Percentiles rank a stretch among this genome's conserved stretches.
Conservation (phyloP, 2,329 filamentous ascomycete genomes). For the Lachnellula suecica region DNA sequence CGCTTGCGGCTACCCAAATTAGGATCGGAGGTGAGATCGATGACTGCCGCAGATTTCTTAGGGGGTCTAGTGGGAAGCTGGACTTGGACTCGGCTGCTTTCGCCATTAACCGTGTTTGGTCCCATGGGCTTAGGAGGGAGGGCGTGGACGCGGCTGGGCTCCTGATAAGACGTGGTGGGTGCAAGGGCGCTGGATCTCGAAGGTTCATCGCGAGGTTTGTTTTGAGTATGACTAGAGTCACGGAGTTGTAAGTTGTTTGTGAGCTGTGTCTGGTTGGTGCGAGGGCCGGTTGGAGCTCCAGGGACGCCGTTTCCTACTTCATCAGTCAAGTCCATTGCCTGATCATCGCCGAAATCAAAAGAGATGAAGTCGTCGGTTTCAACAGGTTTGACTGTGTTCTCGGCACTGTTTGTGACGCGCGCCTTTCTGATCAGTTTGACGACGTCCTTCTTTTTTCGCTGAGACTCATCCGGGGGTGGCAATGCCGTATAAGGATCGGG, state of each 20-base stretch:
- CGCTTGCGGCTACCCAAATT: constrained; percentile 71
- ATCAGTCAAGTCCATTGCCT: constrained; percentile 13
- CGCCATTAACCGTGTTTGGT: background rate
- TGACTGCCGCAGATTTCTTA: constrained; percentile 7
- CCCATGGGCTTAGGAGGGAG: background rate
- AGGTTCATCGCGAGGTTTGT: background rate
- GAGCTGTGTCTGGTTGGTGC: background rate
- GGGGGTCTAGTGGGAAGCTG: constrained; percentile 1
- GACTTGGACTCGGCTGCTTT: background rate
- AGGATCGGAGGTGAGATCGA: constrained; percentile 36
- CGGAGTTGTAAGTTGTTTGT: background rate
- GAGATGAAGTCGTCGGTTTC: constrained; percentile 87
- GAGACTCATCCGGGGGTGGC: constrained; percentile 73
- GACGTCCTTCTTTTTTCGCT: constrained; percentile 78
- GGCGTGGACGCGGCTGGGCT: background rate
- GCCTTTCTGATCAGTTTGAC: constrained; percentile 91
- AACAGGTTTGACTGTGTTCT: constrained; percentile 47
- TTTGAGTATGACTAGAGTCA: background rate
- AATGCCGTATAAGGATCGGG: constrained; percentile 90
- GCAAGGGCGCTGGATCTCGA: background rate
- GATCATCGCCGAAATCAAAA: constrained; percentile 63
- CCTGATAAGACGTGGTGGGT: background rate
- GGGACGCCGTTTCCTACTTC: constrained; percentile 12
- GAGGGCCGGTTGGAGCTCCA: constrained; percentile 9
- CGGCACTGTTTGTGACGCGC: constrained; percentile 57